Percentiles rank a stretch among this genome's conserved stretches.
Conservation (phyloP, 169 alveolate genomes). For the Plasmodium vivax region DNA sequence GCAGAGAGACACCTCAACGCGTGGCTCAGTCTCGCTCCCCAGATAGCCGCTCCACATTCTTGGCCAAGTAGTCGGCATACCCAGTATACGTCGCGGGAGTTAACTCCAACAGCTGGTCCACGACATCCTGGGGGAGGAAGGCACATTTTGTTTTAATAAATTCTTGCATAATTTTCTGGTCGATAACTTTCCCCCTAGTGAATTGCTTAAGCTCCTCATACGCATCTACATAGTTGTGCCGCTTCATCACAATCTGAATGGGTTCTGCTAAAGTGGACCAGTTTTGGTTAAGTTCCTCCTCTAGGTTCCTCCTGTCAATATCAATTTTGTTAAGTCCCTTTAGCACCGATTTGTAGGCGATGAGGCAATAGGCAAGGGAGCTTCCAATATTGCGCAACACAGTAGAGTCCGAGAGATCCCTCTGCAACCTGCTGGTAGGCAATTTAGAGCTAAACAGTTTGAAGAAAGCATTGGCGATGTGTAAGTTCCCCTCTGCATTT, state of each 20-base stretch:
- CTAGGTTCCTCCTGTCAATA: conserved; percentile 80
- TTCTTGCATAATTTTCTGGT: conserved; percentile 70
- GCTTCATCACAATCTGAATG: conserved; percentile 91
- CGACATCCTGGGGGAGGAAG: conserved; percentile 27
- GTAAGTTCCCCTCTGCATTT: conserved; percentile 97
- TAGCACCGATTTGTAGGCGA: conserved; percentile 87
- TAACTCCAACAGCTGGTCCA: conserved; percentile 27
- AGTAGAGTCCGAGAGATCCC: conserved; percentile 97
- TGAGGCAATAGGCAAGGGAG: conserved; percentile 87
- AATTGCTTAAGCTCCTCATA: conserved; percentile 80
- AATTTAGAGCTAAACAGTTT: conserved; percentile 89
- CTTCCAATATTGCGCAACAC: conserved; percentile 94
- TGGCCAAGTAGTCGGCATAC: conserved; percentile 44
- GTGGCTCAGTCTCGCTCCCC: background rate
- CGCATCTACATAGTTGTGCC: conserved; percentile 79
- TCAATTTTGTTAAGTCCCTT: conserved; percentile 89
- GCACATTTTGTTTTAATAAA: conserved; percentile 58
- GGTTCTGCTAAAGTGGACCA: conserved; percentile 97
- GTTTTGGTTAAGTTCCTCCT: conserved; percentile 88
- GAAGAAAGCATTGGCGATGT: conserved; percentile 91
- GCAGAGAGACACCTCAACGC: background rate
- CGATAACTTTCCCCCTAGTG: conserved; percentile 76
- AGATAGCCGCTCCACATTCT: conserved; percentile 38
- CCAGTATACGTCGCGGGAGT: conserved; percentile 67
- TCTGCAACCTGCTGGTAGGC: conserved; percentile 93